Base-by-base conservation (phyloP, 2,329 filamentous ascomycete genomes). In the Verruconis gallopava region DNA sequence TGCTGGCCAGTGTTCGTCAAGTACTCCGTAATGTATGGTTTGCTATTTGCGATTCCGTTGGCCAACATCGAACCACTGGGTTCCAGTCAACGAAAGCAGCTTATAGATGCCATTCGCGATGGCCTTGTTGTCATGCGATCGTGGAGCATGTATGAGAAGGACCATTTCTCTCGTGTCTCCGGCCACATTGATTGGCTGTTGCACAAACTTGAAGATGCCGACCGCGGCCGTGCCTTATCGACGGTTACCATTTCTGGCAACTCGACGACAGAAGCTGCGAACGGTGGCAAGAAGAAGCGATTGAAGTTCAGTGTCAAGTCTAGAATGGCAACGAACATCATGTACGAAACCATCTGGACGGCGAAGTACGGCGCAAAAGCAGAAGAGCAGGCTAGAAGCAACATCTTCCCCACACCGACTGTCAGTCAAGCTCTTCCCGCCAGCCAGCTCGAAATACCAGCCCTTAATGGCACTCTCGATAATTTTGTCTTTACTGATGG, bases 401-500 rank as follows among this genome's bases (percentile, higher is more conserved):
- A n/a, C n/a, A n/a, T 30, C 25, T 30, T 30, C 25, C n/a, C 25
- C 9, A n/a, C 25, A n/a, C 25, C 25, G n/a, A 30, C 25, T 9
- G 9, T n/a, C 6, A 30, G 9, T 9, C 25, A 30, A n/a, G n/a
- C 25, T 9, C 6, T 30, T 9, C 25, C 25, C 25, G n/a, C 25
- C 9, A 30, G n/a, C n/a, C 25, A 30, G 25, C 25, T 30, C 9
- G 25, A 30, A 9, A 30, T 30, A n/a, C 25, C 25, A 9, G 25
- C 25, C n/a, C 25, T 30, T 30, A n/a, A 30, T 9, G 25, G 25
- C 25, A 30, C 25, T 9, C 6, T 30, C 9, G 25, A 30, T n/a
- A 30, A 30, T n/a, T 30, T 30, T n/a, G 25, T 30, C 25, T 30
- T 30, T 30, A 30, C 25, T n/a, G 25, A 30, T n/a, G 25, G 25